Base-by-base conservation (phyloP, 2,329 filamentous ascomycete genomes). In the Alternaria sp. region DNA sequence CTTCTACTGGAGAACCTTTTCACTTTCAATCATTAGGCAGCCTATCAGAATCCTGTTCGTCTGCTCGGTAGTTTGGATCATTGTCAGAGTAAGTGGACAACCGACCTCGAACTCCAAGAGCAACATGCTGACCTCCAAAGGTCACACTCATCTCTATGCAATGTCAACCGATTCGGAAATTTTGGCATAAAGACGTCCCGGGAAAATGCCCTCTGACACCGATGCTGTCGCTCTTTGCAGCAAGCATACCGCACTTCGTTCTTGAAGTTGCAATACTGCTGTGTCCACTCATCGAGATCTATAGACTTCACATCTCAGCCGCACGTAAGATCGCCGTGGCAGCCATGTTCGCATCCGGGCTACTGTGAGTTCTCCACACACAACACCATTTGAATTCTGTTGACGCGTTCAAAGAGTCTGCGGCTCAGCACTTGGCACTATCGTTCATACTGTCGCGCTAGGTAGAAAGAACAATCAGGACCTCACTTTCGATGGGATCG, bases 1-100 rank as follows among this genome's bases (percentile, higher is more conserved):
- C 5, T 64, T 70, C 36, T 70, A 69, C 47, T 72, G 69, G 69
- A 55, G 66, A n/a, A 63, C 66, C 30, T 72, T 71, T 39, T 59
- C 54, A 1, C 39, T 55, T 5, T 70, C 69, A 11, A 47, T 58
- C 18, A 69, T 68, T 16, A 63, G 69, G 20, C 63, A 62, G 54
- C 65, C 68, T 2, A 70, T 72, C 38, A 61, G 61, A 4, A 63
- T 68, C 2, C 57, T 72, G 0, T 65, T 61, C 32, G 54, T 39
- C 5, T 47, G 49, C 16, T 68, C 64, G 2, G 60, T 20, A 20
- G 43, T 34, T 4, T 72, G 68, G 68, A 62, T 72, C 22, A 34
- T 70, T 11, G 62, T 49, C 8, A 60, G 69, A 26, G 66, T 69
- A 56, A 34, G 66, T 53, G 7, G 1, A 12, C 16, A 11, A 16